Conservation (phyloP, 2,329 filamentous ascomycete species). For the Nectriaceae sp. region DNA sequence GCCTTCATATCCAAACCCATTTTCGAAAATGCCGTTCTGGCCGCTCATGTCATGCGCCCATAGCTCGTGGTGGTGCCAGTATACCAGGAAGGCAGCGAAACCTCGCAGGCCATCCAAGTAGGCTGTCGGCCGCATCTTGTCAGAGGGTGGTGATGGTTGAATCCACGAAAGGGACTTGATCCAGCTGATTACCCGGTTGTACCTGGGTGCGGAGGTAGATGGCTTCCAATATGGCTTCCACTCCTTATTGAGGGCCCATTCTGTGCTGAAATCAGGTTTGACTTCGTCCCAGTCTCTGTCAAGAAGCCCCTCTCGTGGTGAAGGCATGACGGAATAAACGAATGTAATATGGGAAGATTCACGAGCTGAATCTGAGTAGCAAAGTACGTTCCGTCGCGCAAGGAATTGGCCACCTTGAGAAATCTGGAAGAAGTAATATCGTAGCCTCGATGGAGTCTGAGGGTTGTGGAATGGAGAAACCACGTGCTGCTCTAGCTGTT, state of each 20-base stretch:
- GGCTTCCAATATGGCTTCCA: conserved; percentile 33
- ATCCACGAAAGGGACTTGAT: conserved; percentile 16
- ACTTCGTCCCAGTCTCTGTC: conserved; percentile 40
- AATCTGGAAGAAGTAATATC: too few relatives aligned
- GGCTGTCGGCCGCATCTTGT: conserved; percentile 51
- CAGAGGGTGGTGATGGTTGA: conserved; percentile 14
- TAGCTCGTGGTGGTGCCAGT: conserved; percentile 61
- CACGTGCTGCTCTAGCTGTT: too few relatives aligned
- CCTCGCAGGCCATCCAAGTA: conserved; percentile 65
- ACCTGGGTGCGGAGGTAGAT: conserved; percentile 14
- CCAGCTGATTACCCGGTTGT: conserved; percentile 8
- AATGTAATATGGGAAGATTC: too few relatives aligned
- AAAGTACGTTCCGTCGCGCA: too few relatives aligned
- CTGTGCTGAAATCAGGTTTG: conserved; percentile 20
- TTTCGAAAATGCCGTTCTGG: conserved; percentile 48
- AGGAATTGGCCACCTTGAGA: too few relatives aligned
- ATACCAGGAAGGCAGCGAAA: conserved; percentile 67
- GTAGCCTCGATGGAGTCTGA: too few relatives aligned
- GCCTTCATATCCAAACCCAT: conserved; percentile 52
- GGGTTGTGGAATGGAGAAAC: too few relatives aligned
- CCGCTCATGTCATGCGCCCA: conserved; percentile 52
- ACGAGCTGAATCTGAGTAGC: too few relatives aligned
- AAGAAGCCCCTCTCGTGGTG: conserved; percentile 29
- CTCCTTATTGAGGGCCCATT: conserved; percentile 20
- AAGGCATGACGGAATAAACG: too few relatives aligned